phyloP scores from a whole-genome alignment of 1,284 basidiomycete species.

The Cryptococcus sp. region DNA sequence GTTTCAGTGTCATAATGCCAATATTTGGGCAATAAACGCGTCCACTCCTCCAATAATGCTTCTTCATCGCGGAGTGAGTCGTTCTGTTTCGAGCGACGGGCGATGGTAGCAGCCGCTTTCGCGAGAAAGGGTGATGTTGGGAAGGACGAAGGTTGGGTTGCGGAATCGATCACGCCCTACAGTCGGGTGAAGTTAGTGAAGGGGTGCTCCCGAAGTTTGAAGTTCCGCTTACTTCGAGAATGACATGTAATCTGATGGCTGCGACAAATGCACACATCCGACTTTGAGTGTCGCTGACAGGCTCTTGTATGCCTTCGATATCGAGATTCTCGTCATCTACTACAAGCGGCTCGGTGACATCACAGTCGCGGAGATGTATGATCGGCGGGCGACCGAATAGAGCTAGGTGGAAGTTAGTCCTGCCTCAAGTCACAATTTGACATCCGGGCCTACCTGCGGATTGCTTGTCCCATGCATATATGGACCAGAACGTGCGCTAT shows the following conservation, averaged over 20 bases:
- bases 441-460: slow-evolving; percentile 35
- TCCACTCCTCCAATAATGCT: slow-evolving; percentile 73
- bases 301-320: slow-evolving; percentile 65
- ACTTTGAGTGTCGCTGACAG: slow-evolving; percentile 68
- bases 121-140: slow-evolving; percentile 53
- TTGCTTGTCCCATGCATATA: slow-evolving; percentile 92
- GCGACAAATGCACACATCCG: slow-evolving; percentile 77
- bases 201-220: not conserved
- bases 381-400: slow-evolving; percentile 84
- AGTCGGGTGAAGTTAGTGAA: not conserved
- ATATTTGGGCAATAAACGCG: slow-evolving; percentile 66
- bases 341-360: slow-evolving; percentile 74
- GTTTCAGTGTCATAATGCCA: slow-evolving; percentile 80
- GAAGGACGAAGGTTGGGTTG: slow-evolving; percentile 52
- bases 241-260: slow-evolving; percentile 72
- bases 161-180: slow-evolving; percentile 57
- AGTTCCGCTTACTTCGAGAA: slow-evolving; percentile 62
- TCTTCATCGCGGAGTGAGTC: slow-evolving; percentile 77
- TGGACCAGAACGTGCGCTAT: slow-evolving; percentile 83
- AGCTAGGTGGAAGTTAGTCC: slow-evolving; percentile 76
- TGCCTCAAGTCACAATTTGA: not conserved
- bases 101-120: slow-evolving; percentile 51
- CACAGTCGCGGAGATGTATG: slow-evolving; percentile 79
- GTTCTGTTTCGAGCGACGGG: slow-evolving; percentile 49
- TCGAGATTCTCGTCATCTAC: slow-evolving; percentile 88